Evolutionary conservation across 257 asterid species (phyloP).

Genomic region (Solanum medicagineum): DNA sequence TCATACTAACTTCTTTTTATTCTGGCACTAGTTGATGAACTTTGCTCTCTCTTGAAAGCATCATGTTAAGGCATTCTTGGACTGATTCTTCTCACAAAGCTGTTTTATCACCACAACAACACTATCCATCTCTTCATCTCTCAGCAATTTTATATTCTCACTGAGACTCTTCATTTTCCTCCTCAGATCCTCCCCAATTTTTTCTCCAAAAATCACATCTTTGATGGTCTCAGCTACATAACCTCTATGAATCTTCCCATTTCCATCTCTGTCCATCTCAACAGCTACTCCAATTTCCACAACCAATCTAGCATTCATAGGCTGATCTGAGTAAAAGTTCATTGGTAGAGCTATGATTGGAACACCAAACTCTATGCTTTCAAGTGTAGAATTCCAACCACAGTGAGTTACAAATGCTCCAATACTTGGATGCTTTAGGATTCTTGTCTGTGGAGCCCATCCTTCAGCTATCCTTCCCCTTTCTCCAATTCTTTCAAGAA

Average conservation of each 20-base stretch:
- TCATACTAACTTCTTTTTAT: not conserved
- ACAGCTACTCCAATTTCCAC: not conserved
- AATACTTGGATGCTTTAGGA: not conserved
- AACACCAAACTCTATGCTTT: not conserved
- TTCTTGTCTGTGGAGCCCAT: not conserved
- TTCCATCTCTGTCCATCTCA: not conserved
- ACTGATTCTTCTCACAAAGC: not conserved
- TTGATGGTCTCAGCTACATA: not conserved
- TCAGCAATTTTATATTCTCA: not conserved
- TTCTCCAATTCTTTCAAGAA: not conserved
- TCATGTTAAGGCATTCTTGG: not conserved
- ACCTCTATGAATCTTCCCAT: not conserved
- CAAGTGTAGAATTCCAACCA: not conserved
- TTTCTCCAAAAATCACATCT: not conserved
- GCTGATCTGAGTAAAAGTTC: not conserved
- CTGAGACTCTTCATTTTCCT: not conserved
- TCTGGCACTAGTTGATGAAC: not conserved
- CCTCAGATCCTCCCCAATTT: not conserved
- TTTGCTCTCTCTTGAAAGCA: not conserved
- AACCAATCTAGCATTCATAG: not conserved
- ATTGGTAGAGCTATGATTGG: not conserved
- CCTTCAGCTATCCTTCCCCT: not conserved
- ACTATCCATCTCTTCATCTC: not conserved
- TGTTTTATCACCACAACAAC: not conserved
- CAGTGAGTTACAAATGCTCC: constrained; percentile 1